Base-by-base conservation (phyloP, 2,329 filamentous ascomycete genomes). In the Eutypa lata region DNA sequence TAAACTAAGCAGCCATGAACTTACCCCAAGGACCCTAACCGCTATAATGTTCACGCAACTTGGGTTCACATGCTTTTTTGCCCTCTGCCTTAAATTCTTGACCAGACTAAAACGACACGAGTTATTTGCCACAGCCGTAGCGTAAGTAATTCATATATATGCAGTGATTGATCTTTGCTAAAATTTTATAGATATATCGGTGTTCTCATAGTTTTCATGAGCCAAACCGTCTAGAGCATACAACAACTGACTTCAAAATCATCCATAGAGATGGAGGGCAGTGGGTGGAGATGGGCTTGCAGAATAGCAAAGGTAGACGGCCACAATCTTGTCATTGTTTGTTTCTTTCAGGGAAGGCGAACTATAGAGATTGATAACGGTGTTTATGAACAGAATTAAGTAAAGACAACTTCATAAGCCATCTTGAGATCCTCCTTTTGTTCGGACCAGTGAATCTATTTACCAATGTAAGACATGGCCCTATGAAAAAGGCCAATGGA, bases 31-130 rank as follows among this genome's bases (percentile, higher is more conserved):
- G 2, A 50, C 44, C 14, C 18, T 58, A 7, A 35, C 45, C 6
- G 44, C 24, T 5, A 53, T 57, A 14, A 57, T 58, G 54, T 47
- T 58, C n/a, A 52, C 54, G 13, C 56, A 55, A n/a, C 13, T 55
- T 3, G 47, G 16, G 0, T 58, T 53, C 18, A 57, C 54, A 0
- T 43, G 54, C 16, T 1, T 52, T 37, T 58, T 58, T 13, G 48
- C 49, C 8, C 22, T 14, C 16, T 55, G 46, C 28, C 51, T 57
- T 43, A 55, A 45, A 6, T 58, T 40, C 16, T 18, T 57, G 14
- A 51, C 52, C 14, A 49, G 50, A 13, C 44, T 50, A 14, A 53
- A 37, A 47, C 50, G 52, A 13, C 54, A 58, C 5, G 56, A 58
- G 26, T n/a, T 58, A 18, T 55, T 57, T 49, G 54, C 54, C 16